phyloP scores from a whole-genome alignment of 2,329 filamentous ascomycete genomes.

The Lasiodiplodia hormozganensis region DNA sequence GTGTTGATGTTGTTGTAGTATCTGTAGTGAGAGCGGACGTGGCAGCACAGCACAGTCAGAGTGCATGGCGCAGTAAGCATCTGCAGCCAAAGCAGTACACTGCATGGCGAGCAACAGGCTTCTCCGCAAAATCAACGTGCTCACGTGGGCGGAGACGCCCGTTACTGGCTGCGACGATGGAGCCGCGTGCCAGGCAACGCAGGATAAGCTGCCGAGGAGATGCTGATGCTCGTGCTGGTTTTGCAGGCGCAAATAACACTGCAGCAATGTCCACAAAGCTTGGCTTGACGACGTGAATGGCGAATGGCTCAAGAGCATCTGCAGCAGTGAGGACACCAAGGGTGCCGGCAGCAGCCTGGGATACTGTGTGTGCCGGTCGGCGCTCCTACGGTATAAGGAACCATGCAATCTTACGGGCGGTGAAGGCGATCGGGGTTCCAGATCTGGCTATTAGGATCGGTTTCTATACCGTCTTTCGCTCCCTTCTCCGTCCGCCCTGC shows the following conservation, averaged over 20 bases:
- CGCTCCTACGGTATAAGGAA: slow-evolving; percentile 8
- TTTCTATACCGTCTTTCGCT: neutral
- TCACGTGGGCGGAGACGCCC: neutral
- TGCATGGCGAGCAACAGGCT: slow-evolving; percentile 1
- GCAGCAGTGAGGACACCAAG: neutral
- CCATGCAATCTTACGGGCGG: neutral
- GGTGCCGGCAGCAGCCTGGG: too few species aligned
- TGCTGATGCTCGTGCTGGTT: slow-evolving; percentile 18
- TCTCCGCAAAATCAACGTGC: slow-evolving; percentile 9
- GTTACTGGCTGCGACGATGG: neutral
- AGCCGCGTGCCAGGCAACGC: neutral
- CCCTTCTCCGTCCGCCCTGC: neutral
- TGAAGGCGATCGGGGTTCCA: neutral
- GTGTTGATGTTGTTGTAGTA: neutral
- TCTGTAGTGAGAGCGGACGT: neutral
- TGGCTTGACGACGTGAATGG: slow-evolving; percentile 1
- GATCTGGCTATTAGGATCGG: neutral
- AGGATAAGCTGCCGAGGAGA: slow-evolving; percentile 18
- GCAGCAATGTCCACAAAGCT: neutral
- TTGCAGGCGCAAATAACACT: slow-evolving; percentile 1
- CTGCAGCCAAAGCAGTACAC: neutral
- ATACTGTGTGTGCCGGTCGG: neutral
- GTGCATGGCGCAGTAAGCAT: slow-evolving; percentile 21
- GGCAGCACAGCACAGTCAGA: slow-evolving; percentile 12
- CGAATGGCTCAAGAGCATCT: neutral